Conservation (phyloP, 2,329 filamentous ascomycete species). For the Microdochium trichocladiopsis region DNA sequence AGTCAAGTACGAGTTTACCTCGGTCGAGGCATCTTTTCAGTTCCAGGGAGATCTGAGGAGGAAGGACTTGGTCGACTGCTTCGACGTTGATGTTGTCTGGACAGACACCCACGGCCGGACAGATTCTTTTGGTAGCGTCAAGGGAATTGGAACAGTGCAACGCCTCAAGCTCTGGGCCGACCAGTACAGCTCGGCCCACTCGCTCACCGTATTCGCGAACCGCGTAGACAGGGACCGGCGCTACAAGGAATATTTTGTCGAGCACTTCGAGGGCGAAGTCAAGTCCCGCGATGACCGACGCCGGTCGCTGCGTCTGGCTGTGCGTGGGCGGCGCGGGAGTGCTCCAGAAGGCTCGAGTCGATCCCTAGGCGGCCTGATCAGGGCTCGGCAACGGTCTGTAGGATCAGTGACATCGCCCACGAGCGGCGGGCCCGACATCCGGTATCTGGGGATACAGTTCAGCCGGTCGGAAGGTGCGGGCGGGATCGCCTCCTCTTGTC, state of each 20-base stretch:
- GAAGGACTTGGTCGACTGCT: slow-evolving; percentile 42
- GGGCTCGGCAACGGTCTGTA: neutral
- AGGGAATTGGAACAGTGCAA: slow-evolving; percentile 43
- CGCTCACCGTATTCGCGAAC: slow-evolving; percentile 39
- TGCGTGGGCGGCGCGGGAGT: slow-evolving; percentile 31
- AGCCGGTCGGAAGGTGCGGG: slow-evolving; percentile 36
- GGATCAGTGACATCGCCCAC: slow-evolving; percentile 8
- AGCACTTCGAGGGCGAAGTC: slow-evolving; percentile 38
- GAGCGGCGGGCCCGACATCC: slow-evolving; percentile 31
- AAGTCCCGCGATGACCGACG: slow-evolving; percentile 37
- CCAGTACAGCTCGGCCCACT: slow-evolving; percentile 38
- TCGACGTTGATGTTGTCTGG: slow-evolving; percentile 45
- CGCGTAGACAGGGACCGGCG: slow-evolving; percentile 32
- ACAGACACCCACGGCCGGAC: slow-evolving; percentile 41
- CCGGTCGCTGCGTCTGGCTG: slow-evolving; percentile 35
- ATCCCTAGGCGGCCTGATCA: slow-evolving; percentile 1
- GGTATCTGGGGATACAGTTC: slow-evolving; percentile 43
- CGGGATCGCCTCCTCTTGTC: slow-evolving; percentile 1
- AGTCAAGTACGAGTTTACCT: slow-evolving; percentile 44
- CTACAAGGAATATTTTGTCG: slow-evolving; percentile 40
- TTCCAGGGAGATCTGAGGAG: slow-evolving; percentile 42
- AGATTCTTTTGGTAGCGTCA: slow-evolving; percentile 41
- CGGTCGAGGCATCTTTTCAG: slow-evolving; percentile 35
- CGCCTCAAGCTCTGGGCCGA: slow-evolving; percentile 46
- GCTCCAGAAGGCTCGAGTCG: slow-evolving; percentile 24